A percentile compares a stretch with the other conserved stretches of the same genome.
phyloP scores from a whole-genome alignment of 1,284 basidiomycete species.

The Sparassis latifolia region DNA sequence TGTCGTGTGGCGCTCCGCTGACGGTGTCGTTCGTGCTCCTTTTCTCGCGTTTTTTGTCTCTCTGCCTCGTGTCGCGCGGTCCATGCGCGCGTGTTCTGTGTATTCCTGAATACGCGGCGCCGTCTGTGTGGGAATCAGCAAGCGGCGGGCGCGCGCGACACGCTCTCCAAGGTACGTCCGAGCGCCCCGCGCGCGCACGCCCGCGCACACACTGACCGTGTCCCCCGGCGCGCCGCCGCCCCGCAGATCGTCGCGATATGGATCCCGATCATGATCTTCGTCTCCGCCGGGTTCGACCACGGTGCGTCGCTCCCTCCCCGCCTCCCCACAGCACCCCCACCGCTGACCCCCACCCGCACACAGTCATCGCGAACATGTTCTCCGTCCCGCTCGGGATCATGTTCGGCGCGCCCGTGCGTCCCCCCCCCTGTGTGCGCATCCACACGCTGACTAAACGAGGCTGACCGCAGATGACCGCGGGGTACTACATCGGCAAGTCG shows the following conservation, averaged over 20 bases:
- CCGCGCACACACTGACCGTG: neutral
- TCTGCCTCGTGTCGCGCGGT: too few relatives aligned
- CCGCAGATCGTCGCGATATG: constrained; percentile 56
- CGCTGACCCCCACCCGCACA: neutral
- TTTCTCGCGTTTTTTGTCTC: neutral
- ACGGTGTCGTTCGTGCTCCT: neutral
- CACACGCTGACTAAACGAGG: neutral
- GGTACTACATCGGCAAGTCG: constrained; percentile 25
- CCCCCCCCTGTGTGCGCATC: neutral
- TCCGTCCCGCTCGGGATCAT: constrained; percentile 68
- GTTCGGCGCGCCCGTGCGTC: constrained; percentile 56
- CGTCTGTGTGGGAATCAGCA: constrained; percentile 36
- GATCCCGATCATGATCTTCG: constrained; percentile 78
- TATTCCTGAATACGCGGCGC: too few relatives aligned
- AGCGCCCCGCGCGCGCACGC: neutral
- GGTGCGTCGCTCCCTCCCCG: constrained; percentile 29
- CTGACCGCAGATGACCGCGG: neutral
- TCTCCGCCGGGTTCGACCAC: constrained; percentile 68
- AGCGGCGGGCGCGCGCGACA: constrained; percentile 66
- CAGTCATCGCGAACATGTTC: constrained; percentile 72
- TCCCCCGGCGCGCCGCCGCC: too few relatives aligned
- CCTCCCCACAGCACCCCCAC: neutral
- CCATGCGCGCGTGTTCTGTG: too few relatives aligned
- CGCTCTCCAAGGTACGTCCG: constrained; percentile 54
- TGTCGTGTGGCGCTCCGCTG: neutral